Evolutionary conservation across 2,329 filamentous ascomycete species (phyloP).

Genomic region (Penicillium thymicola): DNA sequence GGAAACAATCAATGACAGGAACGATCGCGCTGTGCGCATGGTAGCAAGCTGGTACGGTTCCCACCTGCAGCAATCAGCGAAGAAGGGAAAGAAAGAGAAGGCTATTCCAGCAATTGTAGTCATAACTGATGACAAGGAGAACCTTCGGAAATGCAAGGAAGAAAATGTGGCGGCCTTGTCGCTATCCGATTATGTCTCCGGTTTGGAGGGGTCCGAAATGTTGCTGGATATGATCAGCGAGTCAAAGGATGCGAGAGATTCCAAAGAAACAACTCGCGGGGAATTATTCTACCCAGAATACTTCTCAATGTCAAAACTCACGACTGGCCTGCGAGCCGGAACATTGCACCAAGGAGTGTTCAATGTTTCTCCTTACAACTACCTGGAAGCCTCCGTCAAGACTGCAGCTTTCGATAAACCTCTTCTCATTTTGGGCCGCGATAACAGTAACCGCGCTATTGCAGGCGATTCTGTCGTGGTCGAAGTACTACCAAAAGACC

Average conservation of each 20-base stretch:
- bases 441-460: constrained; percentile 93
- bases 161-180: constrained; percentile 68
- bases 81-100: constrained; percentile 52
- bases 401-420: constrained; percentile 87
- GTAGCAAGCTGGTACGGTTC: constrained; percentile 88
- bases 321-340: constrained; percentile 86
- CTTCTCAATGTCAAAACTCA: constrained; percentile 83
- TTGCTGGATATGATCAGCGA: constrained; percentile 92
- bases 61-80: constrained; percentile 65
- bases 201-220: constrained; percentile 77
- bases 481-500: constrained; percentile 86
- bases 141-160: constrained; percentile 73
- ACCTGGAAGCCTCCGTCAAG: constrained; percentile 87
- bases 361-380: constrained; percentile 97
- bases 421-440: constrained; percentile 81
- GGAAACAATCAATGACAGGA: constrained; percentile 93
- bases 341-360: constrained; percentile 92
- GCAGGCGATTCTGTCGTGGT: constrained; percentile 91
- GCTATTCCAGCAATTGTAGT: constrained; percentile 77
- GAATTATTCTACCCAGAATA: constrained; percentile 86
- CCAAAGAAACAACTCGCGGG: constrained; percentile 60
- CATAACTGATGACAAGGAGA: constrained; percentile 89
- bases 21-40: constrained; percentile 83
- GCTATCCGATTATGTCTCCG: constrained; percentile 73
- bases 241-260: constrained; percentile 64